Evolutionary conservation across 495 filamentous ascomycete genomes (phyloP).

Genomic region (Lophiostoma macrostomum): DNA sequence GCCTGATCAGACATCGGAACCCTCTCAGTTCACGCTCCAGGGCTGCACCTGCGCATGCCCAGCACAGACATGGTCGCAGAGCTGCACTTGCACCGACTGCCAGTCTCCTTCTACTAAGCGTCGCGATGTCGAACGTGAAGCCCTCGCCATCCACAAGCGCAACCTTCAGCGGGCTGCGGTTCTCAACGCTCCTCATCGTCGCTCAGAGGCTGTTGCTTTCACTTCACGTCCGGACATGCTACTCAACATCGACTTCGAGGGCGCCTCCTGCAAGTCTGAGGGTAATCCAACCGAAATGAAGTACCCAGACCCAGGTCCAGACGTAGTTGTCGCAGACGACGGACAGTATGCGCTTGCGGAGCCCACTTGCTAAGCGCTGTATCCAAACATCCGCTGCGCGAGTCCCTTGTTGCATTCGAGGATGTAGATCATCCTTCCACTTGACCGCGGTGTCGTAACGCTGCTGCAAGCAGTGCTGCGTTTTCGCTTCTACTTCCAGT

Average conservation of each 20-base stretch:
- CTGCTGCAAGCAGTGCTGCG: too few species aligned
- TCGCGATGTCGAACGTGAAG: slow-evolving; percentile 22
- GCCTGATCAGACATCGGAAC: background rate
- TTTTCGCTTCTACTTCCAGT: too few species aligned
- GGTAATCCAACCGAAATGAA: slow-evolving; percentile 31
- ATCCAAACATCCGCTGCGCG: too few species aligned
- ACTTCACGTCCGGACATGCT: slow-evolving; percentile 18
- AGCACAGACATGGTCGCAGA: background rate
- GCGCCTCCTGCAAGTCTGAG: slow-evolving; percentile 5
- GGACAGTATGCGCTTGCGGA: slow-evolving; percentile 29
- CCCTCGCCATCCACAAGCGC: slow-evolving; percentile 15
- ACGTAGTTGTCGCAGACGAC: slow-evolving; percentile 41
- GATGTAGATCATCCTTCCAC: too few species aligned
- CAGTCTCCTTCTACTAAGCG: slow-evolving; percentile 15
- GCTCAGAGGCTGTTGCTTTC: slow-evolving; percentile 11
- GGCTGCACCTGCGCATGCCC: slow-evolving; percentile 29
- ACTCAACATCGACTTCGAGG: slow-evolving; percentile 14
- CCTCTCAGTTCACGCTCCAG: slow-evolving; percentile 17
- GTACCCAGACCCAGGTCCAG: slow-evolving; percentile 41
- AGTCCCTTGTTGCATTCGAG: too few species aligned
- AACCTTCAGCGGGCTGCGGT: slow-evolving; percentile 1
- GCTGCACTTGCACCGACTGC: slow-evolving; percentile 27
- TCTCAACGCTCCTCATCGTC: slow-evolving; percentile 5
- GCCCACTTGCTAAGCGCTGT: slow-evolving; percentile 1
- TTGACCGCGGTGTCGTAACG: too few species aligned